phyloP scores from a whole-genome alignment of 1,284 basidiomycete genomes.

The Tetrapyrgos nigripes region DNA sequence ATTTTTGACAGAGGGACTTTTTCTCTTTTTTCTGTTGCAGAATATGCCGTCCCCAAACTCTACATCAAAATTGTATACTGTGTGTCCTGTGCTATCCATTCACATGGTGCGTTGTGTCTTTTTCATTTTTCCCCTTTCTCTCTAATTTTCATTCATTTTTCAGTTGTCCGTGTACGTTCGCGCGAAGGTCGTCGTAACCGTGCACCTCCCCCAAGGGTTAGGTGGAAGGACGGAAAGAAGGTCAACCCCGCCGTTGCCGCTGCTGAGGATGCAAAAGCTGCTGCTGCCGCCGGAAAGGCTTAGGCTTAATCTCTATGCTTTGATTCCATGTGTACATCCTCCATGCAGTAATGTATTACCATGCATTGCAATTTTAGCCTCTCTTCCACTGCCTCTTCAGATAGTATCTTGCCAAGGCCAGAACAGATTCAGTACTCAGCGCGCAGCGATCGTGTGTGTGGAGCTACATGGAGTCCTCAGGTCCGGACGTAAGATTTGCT shows the following conservation, averaged over 20 bases:
- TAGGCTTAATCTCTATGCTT: constrained; percentile 33
- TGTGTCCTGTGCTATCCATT: constrained; percentile 99
- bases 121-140: neutral
- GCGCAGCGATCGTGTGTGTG: too few species aligned
- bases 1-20: constrained; percentile 15
- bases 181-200: constrained; percentile 94
- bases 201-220: constrained; percentile 92
- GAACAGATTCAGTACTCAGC: too few species aligned
- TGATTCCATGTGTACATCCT: neutral
- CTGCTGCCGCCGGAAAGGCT: constrained; percentile 52
- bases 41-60: constrained; percentile 97
- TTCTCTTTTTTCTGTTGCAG: constrained; percentile 53
- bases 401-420: too few species aligned
- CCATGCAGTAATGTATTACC: neutral
- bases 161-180: constrained; percentile 95
- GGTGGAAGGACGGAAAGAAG: constrained; percentile 99
- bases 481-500: too few species aligned
- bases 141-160: constrained; percentile 1
- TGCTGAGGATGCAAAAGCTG: constrained; percentile 67
- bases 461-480: too few species aligned
- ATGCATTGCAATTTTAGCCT: neutral
- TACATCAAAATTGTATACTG: constrained; percentile 99
- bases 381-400: too few species aligned
- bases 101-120: constrained; percentile 74
- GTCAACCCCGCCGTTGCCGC: constrained; percentile 85